Base-by-base conservation (phyloP, 2,329 filamentous ascomycete genomes). In the Emergomyces orientalis region DNA sequence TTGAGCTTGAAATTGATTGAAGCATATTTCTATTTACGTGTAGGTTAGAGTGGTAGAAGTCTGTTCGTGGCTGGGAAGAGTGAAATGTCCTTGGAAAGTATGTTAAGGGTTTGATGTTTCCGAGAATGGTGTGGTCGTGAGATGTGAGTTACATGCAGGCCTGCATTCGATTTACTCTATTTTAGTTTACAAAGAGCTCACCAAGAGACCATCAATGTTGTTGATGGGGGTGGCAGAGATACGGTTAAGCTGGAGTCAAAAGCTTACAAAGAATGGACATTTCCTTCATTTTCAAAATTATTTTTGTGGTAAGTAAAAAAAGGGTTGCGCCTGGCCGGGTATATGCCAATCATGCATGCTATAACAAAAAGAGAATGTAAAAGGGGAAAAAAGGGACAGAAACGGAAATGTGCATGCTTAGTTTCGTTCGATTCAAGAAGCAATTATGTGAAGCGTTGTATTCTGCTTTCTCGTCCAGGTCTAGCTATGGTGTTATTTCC, bases 401-500 rank as follows among this genome's bases (percentile, higher is more conserved):
- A 41, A 59, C 25, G 22, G 47, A 14, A 22, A 51, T 22, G 13
- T 2, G 32, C 39, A 19, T 59, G 37, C n/a, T 32, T 59, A 25
- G 39, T 37, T 22, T 39, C 30, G 19, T 59, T 59, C 56, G 39
- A 59, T 59, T 59, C 13, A n/a, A 22, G 39, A 47, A 43, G 25
- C 22, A 27, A 22, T 4, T 51, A 51, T 27, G 6, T 27, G 47
- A 51, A 27, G 25, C 47, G 14, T 51, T 30, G 34, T 47, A 6
- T 25, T 6, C n/a, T 45, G 14, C n/a, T 11, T 25, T 25, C 45
- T 25, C 22, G 25, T 49, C 45, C 45, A 49, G 8, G 45, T 49
- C 37, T 59, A 59, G 56, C 56, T 59, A 59, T 4, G 56, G 52
- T 27, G 4, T 22, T n/a, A n/a, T n/a, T 45, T 45, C 19, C 43